These are phyloP conservation scores for Allantophomopsis lycopodina DNA, from an alignment of 2,329 filamentous ascomycete genomes.

Conservation along the genomic window DNA sequence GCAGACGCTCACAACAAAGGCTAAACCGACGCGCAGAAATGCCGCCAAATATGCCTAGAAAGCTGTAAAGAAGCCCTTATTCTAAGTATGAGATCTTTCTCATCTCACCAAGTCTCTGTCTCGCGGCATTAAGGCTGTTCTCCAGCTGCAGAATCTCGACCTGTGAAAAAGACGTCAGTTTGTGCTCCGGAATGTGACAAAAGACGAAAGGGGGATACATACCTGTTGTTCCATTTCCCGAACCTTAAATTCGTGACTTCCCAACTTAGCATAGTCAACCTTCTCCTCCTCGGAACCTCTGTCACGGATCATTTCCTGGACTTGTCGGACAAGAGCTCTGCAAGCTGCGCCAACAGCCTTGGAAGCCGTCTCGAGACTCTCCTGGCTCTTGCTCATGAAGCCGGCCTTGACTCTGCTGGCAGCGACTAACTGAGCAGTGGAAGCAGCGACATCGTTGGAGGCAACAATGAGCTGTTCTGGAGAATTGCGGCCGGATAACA, in stretches of 20 bases:
- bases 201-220: conserved; percentile 21
- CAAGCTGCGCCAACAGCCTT: conserved; percentile 89
- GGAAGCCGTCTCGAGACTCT: conserved; percentile 77
- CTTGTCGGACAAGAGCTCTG: conserved; percentile 75
- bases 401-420: conserved; percentile 92
- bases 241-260: conserved; percentile 94
- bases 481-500: conserved; percentile 81
- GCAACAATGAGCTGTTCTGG: conserved; percentile 97
- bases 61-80: conserved; percentile 3
- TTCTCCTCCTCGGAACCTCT: conserved; percentile 69
- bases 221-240: conserved; percentile 99
- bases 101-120: conserved; percentile 88
- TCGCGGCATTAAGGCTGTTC: conserved; percentile 67
- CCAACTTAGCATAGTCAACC: conserved; percentile 79
- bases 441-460: conserved; percentile 91
- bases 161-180: conserved; percentile 28
- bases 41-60: no score
- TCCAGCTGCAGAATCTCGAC: conserved; percentile 96
- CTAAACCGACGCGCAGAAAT: no score
- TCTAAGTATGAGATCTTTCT: conserved; percentile 30
- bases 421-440: conserved; percentile 90
- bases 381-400: conserved; percentile 96
- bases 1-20: no score
- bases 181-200: not conserved
- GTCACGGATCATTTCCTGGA: conserved; percentile 87